Conservation (phyloP, 139 green algal species). For the Edaphochlamys debaryana region DNA sequence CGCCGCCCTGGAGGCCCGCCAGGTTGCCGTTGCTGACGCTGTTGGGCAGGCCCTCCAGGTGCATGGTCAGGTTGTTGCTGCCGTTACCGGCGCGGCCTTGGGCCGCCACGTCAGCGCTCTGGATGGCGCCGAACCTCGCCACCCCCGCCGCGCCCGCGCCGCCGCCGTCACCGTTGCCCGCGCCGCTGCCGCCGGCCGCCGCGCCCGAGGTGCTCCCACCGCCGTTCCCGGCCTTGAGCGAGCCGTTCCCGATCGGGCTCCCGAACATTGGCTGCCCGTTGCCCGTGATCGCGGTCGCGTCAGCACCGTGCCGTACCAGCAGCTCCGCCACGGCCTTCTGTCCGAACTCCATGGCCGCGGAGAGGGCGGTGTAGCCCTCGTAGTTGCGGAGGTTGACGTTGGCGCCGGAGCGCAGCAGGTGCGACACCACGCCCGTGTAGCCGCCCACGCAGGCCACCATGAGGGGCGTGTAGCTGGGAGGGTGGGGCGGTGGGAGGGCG, state of each 20-base stretch:
- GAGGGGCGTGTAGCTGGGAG: slow-evolving; percentile 27
- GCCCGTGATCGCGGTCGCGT: slow-evolving; percentile 22
- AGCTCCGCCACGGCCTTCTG: slow-evolving; percentile 38
- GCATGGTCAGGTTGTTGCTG: neutral
- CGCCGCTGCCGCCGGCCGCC: too few species aligned
- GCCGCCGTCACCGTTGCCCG: too few species aligned
- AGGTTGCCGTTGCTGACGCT: neutral
- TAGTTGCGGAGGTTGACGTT: slow-evolving; percentile 45
- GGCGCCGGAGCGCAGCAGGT: slow-evolving; percentile 31
- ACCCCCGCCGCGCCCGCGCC: neutral
- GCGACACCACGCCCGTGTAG: slow-evolving; percentile 35
- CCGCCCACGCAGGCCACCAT: slow-evolving; percentile 42
- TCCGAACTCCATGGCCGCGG: slow-evolving; percentile 32
- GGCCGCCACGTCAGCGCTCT: too few species aligned
- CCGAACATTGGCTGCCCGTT: too few species aligned
- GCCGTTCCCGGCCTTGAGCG: neutral
- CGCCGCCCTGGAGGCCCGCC: neutral
- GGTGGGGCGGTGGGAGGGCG: neutral
- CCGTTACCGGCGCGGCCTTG: neutral
- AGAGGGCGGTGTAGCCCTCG: slow-evolving; percentile 38
- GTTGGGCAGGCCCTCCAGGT: slow-evolving; percentile 35
- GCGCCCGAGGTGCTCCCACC: neutral
- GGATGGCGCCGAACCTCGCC: too few species aligned
- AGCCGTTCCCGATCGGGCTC: slow-evolving; percentile 3
- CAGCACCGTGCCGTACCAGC: slow-evolving; percentile 23